Evolutionary conservation across 2,329 filamentous ascomycete species (phyloP).

Genomic region (Colletotrichum horii): DNA sequence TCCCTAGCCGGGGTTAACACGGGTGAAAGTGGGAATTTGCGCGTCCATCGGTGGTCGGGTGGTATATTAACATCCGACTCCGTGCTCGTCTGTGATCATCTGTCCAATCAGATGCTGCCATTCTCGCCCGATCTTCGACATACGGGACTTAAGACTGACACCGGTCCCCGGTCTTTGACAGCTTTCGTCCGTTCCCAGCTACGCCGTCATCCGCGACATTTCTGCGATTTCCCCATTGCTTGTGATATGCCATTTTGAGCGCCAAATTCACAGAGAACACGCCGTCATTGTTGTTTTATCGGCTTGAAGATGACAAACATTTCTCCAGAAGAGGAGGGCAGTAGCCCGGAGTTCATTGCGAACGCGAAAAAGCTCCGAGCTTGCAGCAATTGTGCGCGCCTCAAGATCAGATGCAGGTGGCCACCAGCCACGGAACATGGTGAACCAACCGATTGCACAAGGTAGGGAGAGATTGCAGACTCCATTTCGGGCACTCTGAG

Average conservation of each 20-base stretch:
- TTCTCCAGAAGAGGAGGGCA: background rate
- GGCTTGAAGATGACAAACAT: background rate
- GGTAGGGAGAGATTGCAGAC: constrained; percentile 25
- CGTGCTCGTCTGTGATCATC: background rate
- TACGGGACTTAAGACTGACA: constrained; percentile 1
- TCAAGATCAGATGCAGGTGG: constrained; percentile 43
- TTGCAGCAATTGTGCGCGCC: constrained; percentile 36
- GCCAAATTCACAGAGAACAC: background rate
- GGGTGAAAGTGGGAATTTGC: background rate
- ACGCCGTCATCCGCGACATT: background rate
- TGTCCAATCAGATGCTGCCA: background rate
- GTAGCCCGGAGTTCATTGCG: background rate
- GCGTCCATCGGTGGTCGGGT: background rate
- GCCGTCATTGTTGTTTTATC: background rate
- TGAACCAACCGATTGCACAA: constrained; percentile 28
- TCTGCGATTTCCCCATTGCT: background rate
- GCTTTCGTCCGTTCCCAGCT: background rate
- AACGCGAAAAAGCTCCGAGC: constrained; percentile 31
- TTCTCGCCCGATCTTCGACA: background rate
- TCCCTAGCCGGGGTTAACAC: background rate
- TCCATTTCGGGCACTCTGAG: background rate
- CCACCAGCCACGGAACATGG: constrained; percentile 25
- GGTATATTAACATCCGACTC: background rate
- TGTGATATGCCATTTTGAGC: background rate
- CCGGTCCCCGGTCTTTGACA: background rate